These are phyloP conservation scores for Trifolium repens DNA, from an alignment of 306 rosid species.

Conservation along the genomic window DNA sequence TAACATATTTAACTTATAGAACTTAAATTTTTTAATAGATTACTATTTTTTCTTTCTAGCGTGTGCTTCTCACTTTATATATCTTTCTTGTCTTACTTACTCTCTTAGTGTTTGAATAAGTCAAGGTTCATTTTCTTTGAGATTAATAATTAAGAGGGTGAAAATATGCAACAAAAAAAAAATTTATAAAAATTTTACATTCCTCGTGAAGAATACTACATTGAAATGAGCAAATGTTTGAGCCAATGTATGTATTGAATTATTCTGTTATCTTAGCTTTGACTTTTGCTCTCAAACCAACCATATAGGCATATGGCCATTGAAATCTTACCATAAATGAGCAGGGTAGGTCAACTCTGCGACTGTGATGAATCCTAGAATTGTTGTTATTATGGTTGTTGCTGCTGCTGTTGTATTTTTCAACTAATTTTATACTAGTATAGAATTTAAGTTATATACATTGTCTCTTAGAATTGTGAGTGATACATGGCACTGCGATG, in stretches of 20 bases:
- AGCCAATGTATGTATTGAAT: background rate
- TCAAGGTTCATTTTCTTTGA: constrained; percentile 6
- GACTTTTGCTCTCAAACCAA: constrained; percentile 45
- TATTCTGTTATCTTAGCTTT: constrained; percentile 31
- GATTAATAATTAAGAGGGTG: background rate
- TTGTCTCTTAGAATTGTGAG: too few relatives aligned
- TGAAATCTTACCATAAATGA: constrained; percentile 49
- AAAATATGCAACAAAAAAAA: background rate
- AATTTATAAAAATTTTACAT: background rate
- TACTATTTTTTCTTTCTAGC: background rate
- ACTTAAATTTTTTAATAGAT: background rate
- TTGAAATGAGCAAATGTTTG: constrained; percentile 37
- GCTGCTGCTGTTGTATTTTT: background rate
- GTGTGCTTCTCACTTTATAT: background rate
- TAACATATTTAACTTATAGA: background rate
- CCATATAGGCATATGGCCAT: constrained; percentile 16
- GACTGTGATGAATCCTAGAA: constrained; percentile 53
- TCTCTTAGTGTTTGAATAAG: constrained; percentile 5
- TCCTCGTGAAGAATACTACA: constrained; percentile 11
- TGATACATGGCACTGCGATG: too few relatives aligned
- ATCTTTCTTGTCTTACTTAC: constrained; percentile 16
- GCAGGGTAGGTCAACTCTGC: constrained; percentile 60
- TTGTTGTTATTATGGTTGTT: constrained; percentile 14
- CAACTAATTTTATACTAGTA: background rate
- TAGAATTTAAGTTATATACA: too few relatives aligned